Evolutionary conservation across 148 eudicot genomes (phyloP), one percentile per base, ranked within the genome.

Genomic region (Camellia sinensis): DNA sequence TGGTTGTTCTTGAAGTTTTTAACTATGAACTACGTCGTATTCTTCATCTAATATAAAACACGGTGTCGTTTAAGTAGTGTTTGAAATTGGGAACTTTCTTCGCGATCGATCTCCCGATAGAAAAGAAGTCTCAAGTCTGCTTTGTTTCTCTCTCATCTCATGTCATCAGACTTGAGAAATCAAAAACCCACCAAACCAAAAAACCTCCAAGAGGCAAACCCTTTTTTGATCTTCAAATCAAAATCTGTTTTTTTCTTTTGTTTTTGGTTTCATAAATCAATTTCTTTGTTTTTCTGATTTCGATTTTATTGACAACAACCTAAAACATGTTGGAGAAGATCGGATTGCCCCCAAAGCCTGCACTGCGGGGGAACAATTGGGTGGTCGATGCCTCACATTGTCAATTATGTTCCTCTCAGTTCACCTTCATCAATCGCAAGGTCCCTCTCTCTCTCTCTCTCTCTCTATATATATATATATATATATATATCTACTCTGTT

Each of bases 351-450:
- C 6, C 50, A 7, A 46, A 46, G 82, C 98, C 98, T 72, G 86
- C 98, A 6, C 73, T 88, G 50, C 76, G 98, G 77, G 98, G 98
- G 18, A 94, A 87, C 80, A 87, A 75, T 83, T 94, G 98, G 98
- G 98, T 94, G 60, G 84, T 89, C 69, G 98, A 94, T 73, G 92
- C 94, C 68, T 85, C 97, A 3, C 93, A 92, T 84, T 94, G 98
- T 82, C 97, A 94, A 83, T 85, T 87, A 17, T 94, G 98, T 73
- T 89, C 98, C 54, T 81, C 91, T 22, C 98, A 85, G 77, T 94
- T 94, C 82, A 89, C 98, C 60, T 94, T 94, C 85, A 87, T 94
- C 91, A 94, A 94, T 89, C 97, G 98, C 87, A 92, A 92, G 98
- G 98, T 94, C 62, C 29, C 72, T 46, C 67, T 61, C 19, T 72